Conservation (phyloP, 208 protist species). For the Angomonas ambiguus region DNA sequence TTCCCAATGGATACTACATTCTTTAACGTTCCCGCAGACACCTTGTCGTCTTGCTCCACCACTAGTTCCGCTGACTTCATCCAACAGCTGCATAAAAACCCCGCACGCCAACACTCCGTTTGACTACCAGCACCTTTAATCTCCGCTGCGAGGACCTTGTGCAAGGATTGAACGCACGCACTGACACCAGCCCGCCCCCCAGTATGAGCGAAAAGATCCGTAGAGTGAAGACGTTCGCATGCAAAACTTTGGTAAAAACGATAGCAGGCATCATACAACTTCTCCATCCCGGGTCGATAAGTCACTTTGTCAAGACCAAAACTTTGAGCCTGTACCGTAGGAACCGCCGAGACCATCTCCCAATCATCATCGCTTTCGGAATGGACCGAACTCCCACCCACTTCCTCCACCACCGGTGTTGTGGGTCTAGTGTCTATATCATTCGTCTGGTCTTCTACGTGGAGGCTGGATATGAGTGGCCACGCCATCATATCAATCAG, state of each 20-base stretch:
- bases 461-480: conserved; percentile 33
- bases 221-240: conserved; percentile 14
- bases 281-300: conserved; percentile 27
- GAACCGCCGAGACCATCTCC: conserved; percentile 24
- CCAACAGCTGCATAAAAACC: conserved; percentile 52
- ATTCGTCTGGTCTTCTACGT: neutral
- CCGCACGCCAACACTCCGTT: conserved; percentile 32
- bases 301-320: conserved; percentile 37
- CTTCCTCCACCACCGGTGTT: too few species aligned
- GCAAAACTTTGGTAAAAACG: conserved; percentile 39
- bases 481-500: conserved; percentile 41
- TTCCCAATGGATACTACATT: conserved; percentile 46
- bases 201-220: conserved; percentile 17
- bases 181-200: conserved; percentile 25
- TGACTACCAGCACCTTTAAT: conserved; percentile 30
- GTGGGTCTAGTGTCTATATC: too few species aligned
- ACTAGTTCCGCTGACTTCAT: conserved; percentile 43
- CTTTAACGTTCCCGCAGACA: conserved; percentile 17
- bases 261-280: conserved; percentile 42
- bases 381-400: too few species aligned
- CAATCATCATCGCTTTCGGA: conserved; percentile 26
- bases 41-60: conserved; percentile 14
- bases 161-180: conserved; percentile 53
- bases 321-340: conserved; percentile 25
- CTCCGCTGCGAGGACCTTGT: conserved; percentile 36